These are phyloP conservation scores for Naganishia antarctica DNA, from an alignment of 768 basidiomycete species.

Conservation along the genomic window DNA sequence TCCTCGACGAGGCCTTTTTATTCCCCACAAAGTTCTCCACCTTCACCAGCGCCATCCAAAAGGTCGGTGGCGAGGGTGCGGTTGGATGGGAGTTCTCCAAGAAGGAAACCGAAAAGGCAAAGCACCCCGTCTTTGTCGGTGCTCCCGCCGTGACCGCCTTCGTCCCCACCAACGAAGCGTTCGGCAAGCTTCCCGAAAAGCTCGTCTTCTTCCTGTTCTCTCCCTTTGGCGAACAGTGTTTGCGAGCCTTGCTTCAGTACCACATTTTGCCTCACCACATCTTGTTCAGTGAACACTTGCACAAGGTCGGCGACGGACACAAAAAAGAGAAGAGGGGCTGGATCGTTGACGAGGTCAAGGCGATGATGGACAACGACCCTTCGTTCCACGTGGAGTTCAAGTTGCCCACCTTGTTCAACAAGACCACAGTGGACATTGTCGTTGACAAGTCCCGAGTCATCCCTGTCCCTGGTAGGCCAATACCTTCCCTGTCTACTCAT, in stretches of 20 bases:
- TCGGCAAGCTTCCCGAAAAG: conserved; percentile 54
- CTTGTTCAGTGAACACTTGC: conserved; percentile 50
- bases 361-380: conserved; percentile 37
- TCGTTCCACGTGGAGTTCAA: conserved; percentile 44
- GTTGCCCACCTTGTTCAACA: conserved; percentile 38
- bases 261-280: conserved; percentile 60
- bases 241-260: conserved; percentile 59
- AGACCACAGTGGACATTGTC: conserved; percentile 51
- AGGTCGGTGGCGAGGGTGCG: conserved; percentile 53
- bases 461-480: conserved; percentile 41
- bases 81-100: conserved; percentile 46
- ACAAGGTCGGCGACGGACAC: conserved; percentile 13
- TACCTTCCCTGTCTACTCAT: neutral
- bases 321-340: conserved; percentile 16
- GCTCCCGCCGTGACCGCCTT: conserved; percentile 45
- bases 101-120: conserved; percentile 34
- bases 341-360: conserved; percentile 31
- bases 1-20: conserved; percentile 48
- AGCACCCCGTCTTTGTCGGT: conserved; percentile 42
- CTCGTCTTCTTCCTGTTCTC: conserved; percentile 61
- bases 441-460: conserved; percentile 54
- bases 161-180: conserved; percentile 48
- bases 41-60: conserved; percentile 59
- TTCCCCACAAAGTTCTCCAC: conserved; percentile 51
- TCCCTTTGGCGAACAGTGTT: conserved; percentile 55